phyloP scores from a whole-genome alignment of 176 grass and related monocot genomes.

The Avena atlantica region DNA sequence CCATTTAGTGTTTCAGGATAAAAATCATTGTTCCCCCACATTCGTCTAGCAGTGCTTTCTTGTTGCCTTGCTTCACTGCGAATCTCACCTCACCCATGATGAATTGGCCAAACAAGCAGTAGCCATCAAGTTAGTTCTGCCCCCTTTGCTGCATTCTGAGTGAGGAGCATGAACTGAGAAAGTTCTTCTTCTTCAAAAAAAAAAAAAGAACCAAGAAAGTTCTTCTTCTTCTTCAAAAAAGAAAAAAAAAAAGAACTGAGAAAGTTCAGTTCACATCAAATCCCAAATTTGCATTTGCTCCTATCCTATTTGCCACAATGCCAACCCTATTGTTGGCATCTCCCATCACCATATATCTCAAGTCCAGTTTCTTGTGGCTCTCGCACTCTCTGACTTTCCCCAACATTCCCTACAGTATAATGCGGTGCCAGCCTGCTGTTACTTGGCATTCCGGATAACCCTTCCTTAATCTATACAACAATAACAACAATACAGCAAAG shows the following conservation, averaged over 20 bases:
- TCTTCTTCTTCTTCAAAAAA: neutral
- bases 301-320: constrained; percentile 11
- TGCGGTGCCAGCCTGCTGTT: constrained; percentile 17
- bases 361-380: constrained; percentile 16
- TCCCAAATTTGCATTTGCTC: constrained; percentile 7
- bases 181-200: neutral
- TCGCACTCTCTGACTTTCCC: constrained; percentile 35
- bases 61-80: constrained; percentile 14
- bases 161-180: neutral
- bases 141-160: constrained; percentile 16
- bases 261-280: neutral
- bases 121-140: constrained; percentile 3
- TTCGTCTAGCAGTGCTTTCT: neutral
- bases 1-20: neutral
- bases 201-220: neutral
- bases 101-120: constrained; percentile 9
- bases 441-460: constrained; percentile 24
- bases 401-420: neutral
- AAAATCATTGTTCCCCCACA: neutral
- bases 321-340: neutral
- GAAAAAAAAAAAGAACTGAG: neutral
- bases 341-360: neutral
- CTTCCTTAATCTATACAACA: constrained; percentile 14
- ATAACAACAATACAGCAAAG: constrained; percentile 27
- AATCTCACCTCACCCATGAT: neutral